A percentile compares a stretch with the other conserved stretches of the same genome.
Evolutionary conservation across 345 rosid genomes (phyloP).

Genomic region (Gossypium bickii): DNA sequence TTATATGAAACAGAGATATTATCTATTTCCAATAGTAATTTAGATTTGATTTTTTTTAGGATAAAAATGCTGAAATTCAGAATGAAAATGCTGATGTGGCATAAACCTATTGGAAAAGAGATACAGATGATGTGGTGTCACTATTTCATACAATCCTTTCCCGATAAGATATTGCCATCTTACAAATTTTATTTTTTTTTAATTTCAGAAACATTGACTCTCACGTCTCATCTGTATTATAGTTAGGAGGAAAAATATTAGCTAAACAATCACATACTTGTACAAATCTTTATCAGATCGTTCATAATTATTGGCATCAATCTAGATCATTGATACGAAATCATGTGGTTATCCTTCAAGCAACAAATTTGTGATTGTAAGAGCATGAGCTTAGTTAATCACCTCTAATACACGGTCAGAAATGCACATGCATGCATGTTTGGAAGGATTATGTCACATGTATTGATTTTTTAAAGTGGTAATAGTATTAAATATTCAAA

Average conservation of each 20-base stretch:
- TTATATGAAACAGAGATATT: too few relatives aligned
- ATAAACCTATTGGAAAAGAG: too few relatives aligned
- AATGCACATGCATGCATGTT: slow-evolving; percentile 13
- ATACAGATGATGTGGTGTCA: too few relatives aligned
- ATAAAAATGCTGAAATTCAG: too few relatives aligned
- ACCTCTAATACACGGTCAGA: background rate
- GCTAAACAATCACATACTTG: background rate
- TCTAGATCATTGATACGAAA: background rate
- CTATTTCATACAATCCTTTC: too few relatives aligned
- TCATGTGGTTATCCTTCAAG: background rate
- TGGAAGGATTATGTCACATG: slow-evolving; percentile 10
- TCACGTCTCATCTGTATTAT: background rate
- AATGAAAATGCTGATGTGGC: too few relatives aligned
- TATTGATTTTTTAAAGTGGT: background rate
- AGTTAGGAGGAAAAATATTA: background rate
- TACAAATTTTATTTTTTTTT: too few relatives aligned
- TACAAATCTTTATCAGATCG: background rate
- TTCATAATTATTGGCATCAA: background rate
- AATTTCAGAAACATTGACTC: too few relatives aligned
- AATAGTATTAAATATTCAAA: background rate
- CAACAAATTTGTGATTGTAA: background rate
- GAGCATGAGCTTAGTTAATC: background rate
- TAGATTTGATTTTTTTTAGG: too few relatives aligned
- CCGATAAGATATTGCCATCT: too few relatives aligned
- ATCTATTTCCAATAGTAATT: too few relatives aligned